A percentile compares a stretch with the other conserved stretches of the same genome.
phyloP scores from a whole-genome alignment of 108 stramenopile species.

The Skeletonema costatum region DNA sequence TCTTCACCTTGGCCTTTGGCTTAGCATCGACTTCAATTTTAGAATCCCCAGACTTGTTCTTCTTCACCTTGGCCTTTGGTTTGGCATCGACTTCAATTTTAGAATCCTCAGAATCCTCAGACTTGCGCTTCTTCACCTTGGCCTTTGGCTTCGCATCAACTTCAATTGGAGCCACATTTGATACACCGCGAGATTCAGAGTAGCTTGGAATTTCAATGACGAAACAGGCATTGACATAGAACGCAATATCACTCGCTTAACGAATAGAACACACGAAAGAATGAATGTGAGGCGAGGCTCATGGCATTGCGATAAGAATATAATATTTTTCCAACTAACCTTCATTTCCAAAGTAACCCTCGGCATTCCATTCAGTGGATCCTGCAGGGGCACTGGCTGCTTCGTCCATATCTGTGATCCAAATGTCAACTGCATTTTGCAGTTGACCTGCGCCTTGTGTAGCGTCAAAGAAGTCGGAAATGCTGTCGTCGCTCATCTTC shows the following conservation, averaged over 20 bases:
- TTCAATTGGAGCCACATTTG: neutral
- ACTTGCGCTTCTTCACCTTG: neutral
- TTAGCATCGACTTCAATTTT: neutral
- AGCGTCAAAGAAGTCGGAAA: neutral
- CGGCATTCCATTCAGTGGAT: neutral
- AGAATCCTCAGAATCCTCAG: too few species aligned
- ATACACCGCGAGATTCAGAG: neutral
- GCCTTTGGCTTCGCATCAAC: neutral
- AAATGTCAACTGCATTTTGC: neutral
- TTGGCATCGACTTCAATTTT: neutral
- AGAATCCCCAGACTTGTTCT: neutral
- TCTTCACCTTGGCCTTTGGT: neutral
- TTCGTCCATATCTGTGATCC: neutral
- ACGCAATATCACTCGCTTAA: neutral
- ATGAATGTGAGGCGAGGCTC: too few species aligned
- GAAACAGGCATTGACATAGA: slow-evolving; percentile 4
- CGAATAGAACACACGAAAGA: too few species aligned
- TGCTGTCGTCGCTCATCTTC: neutral
- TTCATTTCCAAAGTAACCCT: slow-evolving; percentile 14
- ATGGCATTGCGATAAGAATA: too few species aligned
- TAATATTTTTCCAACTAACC: neutral
- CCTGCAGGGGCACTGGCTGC: neutral
- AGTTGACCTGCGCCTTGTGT: neutral
- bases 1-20: slow-evolving; percentile 4
- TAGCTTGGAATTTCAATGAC: slow-evolving; percentile 2